Base-by-base conservation (phyloP, 2,329 filamentous ascomycete genomes). In the Peltaster fructicola region DNA sequence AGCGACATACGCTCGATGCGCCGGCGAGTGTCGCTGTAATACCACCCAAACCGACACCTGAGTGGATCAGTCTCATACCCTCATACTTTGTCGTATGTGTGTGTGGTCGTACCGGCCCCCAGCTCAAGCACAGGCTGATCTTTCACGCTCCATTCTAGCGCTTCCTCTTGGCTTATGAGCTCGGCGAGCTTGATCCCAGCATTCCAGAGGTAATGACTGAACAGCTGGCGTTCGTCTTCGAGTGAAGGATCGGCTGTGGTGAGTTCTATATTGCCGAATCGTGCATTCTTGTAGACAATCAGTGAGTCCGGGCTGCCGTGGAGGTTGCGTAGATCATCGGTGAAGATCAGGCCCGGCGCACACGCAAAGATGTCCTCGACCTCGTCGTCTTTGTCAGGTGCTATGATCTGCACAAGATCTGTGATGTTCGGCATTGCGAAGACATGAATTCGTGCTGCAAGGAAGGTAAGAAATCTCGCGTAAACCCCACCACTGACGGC, bases 181-280 rank as follows among this genome's bases (percentile, higher is more conserved):
- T 60, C 56, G 4, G 45, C 56, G 47, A 58, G 46, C 34, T 58
- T 40, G 14, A 61, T 40, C 0, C 55, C 54, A 5, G 73, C 59
- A 48, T 81, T 81, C 74, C 74, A 81, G 14, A 80, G 50, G 45
- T 73, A 78, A 43, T 81, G 74, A 32, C 69, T 68, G 43, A 78
- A 80, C 21, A 79, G 59, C 11, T 50, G 47, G 24, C 71, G 52
- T 37, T 69, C 63, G 15, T 58, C 50, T 27, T 71, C 65, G 15
- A 47, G 53, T 15, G 52, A 44, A 52, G 68, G 37, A 35, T 59
- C 51, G 6, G 56, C 53, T 1, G 52, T 48, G 5, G 32, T 33
- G 18, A 61, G 38, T 26, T 55, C 49, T n/a, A 60, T 34, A 6
- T 49, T 37, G 7, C 50, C 50, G 19, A 43, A 47, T 7, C 35